Evolutionary conservation across 331 rosid species (phyloP), one percentile per base, ranked within the genome.

Genomic region (Arachis monticola): DNA sequence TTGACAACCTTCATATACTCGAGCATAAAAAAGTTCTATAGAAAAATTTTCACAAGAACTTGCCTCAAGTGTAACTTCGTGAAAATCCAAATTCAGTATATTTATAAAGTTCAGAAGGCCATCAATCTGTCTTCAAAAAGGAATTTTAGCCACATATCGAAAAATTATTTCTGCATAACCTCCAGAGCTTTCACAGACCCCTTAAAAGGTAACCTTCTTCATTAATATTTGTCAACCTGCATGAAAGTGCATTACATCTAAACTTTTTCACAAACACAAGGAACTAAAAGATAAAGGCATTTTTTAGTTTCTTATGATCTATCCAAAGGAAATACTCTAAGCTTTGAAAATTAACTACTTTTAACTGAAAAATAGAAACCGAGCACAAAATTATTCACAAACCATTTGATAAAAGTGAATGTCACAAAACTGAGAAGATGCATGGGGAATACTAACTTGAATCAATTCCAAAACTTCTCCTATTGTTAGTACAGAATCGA

Each of bases 391-490:
- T 76, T 75, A 69, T 46, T 63, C 27, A 62, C 27, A 67, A 46
- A 58, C 22, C 65, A 48, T 57, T 56, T 55, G 56, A 41, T 9
- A 63, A 56, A 55, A 13, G 76, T 17, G 44, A 74, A n/a, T 22
- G 40, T 50, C n/a, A 51, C 8, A 53, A 64, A 75, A 67, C 74
- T 12, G 67, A 51, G 27, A 41, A 7, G 46, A 56, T 47, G 45
- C 77, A 69, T 45, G 12, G 69, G 69, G 57, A 72, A 40, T n/a
- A 30, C 82, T 79, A 67, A 95, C 99, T 96, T 92, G 93, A 76
- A 95, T 88, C 80, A 95, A 77, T 17, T 92, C 99, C 81, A 95
- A 81, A 79, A 95, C 94, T 85, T 95, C 99, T 74, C 97, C 96
- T 6, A 96, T 87, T 55, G 99, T 95, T 88, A 92, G 78, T 60